phyloP scores from a whole-genome alignment of 1,139 yeast species.

The Zhuliangozyma blackwelliae region DNA sequence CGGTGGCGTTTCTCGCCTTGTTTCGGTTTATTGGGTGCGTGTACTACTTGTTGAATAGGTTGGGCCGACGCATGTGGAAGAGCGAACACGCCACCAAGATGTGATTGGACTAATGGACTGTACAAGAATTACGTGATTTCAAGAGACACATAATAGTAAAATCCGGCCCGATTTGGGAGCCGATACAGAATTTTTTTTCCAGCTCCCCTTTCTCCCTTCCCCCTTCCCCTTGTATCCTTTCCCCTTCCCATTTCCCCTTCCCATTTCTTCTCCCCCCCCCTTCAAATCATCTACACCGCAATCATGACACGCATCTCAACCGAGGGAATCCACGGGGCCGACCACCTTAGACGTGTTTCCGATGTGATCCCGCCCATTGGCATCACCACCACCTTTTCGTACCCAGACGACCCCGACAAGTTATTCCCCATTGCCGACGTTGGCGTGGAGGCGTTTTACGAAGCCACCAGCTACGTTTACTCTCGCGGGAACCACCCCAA shows the following conservation, averaged over 20 bases:
- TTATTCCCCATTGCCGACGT: conserved; percentile 41
- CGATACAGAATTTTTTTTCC: too few species aligned
- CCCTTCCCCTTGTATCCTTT: too few species aligned
- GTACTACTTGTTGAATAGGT: conserved; percentile 48
- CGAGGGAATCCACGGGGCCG: conserved; percentile 60
- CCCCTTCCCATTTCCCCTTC: too few species aligned
- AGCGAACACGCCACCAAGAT: conserved; percentile 16
- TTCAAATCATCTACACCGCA: neutral
- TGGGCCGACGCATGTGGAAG: conserved; percentile 20
- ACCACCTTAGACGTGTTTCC: conserved; percentile 33
- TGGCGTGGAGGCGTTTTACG: conserved; percentile 1
- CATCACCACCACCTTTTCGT: conserved; percentile 73
- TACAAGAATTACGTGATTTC: too few species aligned
- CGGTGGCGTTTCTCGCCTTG: conserved; percentile 75
- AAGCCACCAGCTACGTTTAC: conserved; percentile 28
- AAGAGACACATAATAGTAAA: too few species aligned
- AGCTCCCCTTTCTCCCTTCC: too few species aligned
- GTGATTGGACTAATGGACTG: conserved; percentile 2
- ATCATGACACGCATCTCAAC: conserved; percentile 48
- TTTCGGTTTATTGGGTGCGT: conserved; percentile 69
- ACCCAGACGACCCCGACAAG: conserved; percentile 53
- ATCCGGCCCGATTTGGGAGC: too few species aligned
- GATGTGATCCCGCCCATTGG: conserved; percentile 82
- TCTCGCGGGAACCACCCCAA: conserved; percentile 76
- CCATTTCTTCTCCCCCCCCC: too few species aligned